Evolutionary conservation across 2,329 filamentous ascomycete genomes (phyloP), one percentile per base, ranked within the genome.

Genomic region (Fusarium goolgardi): DNA sequence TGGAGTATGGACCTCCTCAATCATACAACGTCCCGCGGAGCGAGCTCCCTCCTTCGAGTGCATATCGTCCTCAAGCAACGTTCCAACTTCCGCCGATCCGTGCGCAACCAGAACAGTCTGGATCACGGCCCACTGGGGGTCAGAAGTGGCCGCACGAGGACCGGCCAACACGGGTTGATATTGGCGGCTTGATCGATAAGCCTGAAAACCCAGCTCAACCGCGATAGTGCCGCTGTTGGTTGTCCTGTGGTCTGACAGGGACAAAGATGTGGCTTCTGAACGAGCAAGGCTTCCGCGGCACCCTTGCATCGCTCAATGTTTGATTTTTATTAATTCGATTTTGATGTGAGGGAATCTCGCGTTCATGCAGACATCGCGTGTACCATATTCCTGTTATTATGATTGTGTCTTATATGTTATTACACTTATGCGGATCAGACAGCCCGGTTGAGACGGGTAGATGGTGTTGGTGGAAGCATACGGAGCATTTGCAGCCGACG

Each of bases 151-250:
- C 75, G 55, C 80, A 83, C 43, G 84, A 86, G 58, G 85, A 87
- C 56, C 82, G 85, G 29, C 78, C 81, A 20, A 77, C 81, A 37
- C 83, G 88, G 18, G 84, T 90, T 49, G 86, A 88, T 70, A 90
- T 90, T 64, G 85, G 83, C 13, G 87, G 87, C 3, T 81, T 88
- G 72, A 86, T 91, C 72, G 88, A 88, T 68, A 86, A 82, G 76
- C 83, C 85, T 25, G 84, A 84, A 70, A 81, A 67, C 37, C 75
- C 69, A 47, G 75, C 67, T 64, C 71, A 70, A 49, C 63, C 70
- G 29, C 70, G 73, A 64, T 78, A 73, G 59, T 52, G 54, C 37
- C 54, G 37, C 29, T 56, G 46, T 57, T 59, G 34, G 55, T 63
- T 66, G 43, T 55, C 46, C 57, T 45, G 35, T 62, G 51, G 63